Conservation (phyloP, 2,329 filamentous ascomycete species). For the Ramularia endophylla region DNA sequence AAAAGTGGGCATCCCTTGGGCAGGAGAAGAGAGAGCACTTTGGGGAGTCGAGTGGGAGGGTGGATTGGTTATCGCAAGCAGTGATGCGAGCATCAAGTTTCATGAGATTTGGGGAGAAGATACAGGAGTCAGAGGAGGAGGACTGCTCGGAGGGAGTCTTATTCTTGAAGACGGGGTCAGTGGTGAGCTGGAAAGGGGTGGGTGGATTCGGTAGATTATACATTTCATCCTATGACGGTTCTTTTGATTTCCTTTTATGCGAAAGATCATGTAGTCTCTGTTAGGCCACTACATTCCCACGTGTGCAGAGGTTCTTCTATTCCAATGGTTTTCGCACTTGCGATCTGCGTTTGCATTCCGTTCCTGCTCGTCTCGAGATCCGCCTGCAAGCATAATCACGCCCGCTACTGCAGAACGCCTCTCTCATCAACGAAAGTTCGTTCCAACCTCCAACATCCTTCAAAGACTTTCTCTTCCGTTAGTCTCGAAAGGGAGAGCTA, state of each 20-base stretch:
- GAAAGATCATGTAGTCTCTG: too few species aligned
- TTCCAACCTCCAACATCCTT: not conserved
- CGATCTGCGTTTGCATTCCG: too few species aligned
- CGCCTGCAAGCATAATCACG: too few species aligned
- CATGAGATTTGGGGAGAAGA: conserved; percentile 75
- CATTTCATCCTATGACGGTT: too few species aligned
- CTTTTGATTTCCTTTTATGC: too few species aligned
- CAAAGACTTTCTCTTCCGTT: conserved; percentile 38
- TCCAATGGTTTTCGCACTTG: too few species aligned
- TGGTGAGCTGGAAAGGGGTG: conserved; percentile 60
- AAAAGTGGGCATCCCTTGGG: conserved; percentile 80
- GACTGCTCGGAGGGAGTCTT: conserved; percentile 69
- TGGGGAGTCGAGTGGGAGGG: conserved; percentile 87
- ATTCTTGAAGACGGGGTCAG: conserved; percentile 79
- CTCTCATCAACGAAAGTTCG: too few species aligned
- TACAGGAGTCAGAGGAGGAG: conserved; percentile 33
- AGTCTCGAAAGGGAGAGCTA: conserved; percentile 40
- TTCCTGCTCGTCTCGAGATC: too few species aligned
- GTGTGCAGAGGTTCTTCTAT: too few species aligned
- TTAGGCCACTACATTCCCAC: too few species aligned
- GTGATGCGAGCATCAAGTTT: conserved; percentile 89
- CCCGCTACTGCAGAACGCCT: too few species aligned
- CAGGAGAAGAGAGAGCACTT: conserved; percentile 69
- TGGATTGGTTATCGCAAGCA: conserved; percentile 85
- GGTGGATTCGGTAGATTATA: conserved; percentile 37